Conservation (phyloP, 495 filamentous ascomycete genomes). For the Jackrogersella minutella region DNA sequence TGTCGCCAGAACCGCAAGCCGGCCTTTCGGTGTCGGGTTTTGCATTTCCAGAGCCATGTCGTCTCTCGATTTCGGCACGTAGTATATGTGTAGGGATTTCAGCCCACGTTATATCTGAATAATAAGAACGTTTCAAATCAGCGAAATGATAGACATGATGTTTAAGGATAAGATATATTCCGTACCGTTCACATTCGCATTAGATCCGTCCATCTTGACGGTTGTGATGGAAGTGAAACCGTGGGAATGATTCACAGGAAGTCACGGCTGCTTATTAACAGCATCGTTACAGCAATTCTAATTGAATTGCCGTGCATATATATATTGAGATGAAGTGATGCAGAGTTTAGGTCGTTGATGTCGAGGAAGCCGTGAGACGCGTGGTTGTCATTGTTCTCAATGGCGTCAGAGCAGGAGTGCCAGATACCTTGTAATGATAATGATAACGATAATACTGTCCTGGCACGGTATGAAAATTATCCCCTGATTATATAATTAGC, state of each 20-base stretch:
- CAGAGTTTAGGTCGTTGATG: not conserved
- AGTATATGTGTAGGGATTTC: conserved; percentile 60
- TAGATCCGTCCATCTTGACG: conserved; percentile 12
- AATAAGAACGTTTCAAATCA: not conserved
- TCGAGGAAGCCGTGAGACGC: not conserved
- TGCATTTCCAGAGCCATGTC: conserved; percentile 46
- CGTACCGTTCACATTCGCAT: conserved; percentile 9
- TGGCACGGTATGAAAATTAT: too few species aligned
- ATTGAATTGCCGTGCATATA: not conserved
- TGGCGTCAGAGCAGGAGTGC: not conserved
- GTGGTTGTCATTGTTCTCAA: conserved; percentile 3
- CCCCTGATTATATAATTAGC: too few species aligned
- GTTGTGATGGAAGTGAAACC: conserved; percentile 3
- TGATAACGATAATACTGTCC: too few species aligned
- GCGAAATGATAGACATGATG: not conserved
- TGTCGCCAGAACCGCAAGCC: conserved; percentile 67
- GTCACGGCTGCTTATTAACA: not conserved
- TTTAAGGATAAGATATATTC: not conserved
- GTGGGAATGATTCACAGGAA: conserved; percentile 7
- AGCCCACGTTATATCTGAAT: conserved; percentile 49
- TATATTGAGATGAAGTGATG: not conserved
- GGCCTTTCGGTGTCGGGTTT: conserved; percentile 49
- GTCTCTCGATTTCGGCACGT: conserved; percentile 59
- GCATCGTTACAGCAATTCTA: conserved; percentile 18
- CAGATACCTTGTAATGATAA: not conserved